These are phyloP conservation scores for Dentipellis fragilis DNA, from an alignment of 768 basidiomycete genomes.

Conservation along the genomic window DNA sequence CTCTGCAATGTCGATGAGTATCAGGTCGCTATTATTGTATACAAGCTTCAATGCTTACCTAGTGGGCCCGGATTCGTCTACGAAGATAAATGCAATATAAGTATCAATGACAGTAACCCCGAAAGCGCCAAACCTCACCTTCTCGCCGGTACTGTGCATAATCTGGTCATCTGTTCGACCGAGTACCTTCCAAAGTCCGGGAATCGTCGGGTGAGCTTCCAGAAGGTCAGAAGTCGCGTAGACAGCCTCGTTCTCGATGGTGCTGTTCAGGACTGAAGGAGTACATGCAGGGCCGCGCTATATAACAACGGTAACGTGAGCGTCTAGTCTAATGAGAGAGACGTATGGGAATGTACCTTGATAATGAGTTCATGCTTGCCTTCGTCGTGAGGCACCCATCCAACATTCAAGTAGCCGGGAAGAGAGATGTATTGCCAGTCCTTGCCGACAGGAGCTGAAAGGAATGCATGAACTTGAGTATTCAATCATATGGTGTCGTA, in stretches of 20 bases:
- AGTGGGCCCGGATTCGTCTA: not conserved
- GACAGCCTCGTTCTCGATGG: not conserved
- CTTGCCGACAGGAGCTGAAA: slow-evolving; percentile 8
- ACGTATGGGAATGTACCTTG: slow-evolving; percentile 3
- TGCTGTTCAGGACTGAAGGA: not conserved
- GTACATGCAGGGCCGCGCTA: not conserved
- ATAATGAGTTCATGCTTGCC: slow-evolving; percentile 15
- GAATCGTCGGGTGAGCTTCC: not conserved
- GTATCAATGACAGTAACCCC: not conserved
- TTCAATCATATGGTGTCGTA: not conserved
- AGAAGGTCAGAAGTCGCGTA: not conserved
- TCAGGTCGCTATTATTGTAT: not conserved
- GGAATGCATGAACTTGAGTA: not conserved
- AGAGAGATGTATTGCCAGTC: slow-evolving; percentile 17
- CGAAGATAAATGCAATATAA: not conserved
- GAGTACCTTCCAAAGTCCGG: slow-evolving; percentile 23
- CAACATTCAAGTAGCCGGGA: slow-evolving; percentile 8
- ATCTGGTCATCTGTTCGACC: slow-evolving; percentile 22
- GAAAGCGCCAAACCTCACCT: slow-evolving; percentile 1
- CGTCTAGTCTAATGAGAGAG: not conserved
- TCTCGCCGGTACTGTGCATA: slow-evolving; percentile 15
- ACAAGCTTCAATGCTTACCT: not conserved
- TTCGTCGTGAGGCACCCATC: slow-evolving; percentile 12
- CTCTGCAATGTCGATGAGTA: not conserved
- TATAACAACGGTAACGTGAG: not conserved